Evolutionary conservation across 176 grass and related monocot species (phyloP).

Genomic region (Eleusine indica): DNA sequence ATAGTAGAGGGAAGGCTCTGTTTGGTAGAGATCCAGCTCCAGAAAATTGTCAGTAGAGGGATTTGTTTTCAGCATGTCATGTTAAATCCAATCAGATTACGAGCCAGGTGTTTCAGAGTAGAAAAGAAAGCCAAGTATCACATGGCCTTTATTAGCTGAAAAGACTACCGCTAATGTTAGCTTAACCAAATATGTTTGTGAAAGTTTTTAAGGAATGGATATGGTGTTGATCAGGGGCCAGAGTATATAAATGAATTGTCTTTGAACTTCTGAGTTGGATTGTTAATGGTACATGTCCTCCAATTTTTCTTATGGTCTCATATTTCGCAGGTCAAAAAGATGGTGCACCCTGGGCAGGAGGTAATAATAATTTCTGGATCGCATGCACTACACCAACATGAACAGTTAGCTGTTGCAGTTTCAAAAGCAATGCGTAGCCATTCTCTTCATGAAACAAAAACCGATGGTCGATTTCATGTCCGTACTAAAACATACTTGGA

Average conservation of each 20-base stretch:
- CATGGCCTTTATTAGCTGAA: constrained; percentile 27
- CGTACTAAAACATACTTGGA: constrained; percentile 93
- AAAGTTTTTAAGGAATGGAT: not conserved
- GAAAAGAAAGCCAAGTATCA: not conserved
- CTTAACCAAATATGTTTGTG: constrained; percentile 30
- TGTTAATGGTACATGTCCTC: constrained; percentile 12
- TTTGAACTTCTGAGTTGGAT: constrained; percentile 19
- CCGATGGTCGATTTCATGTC: constrained; percentile 89
- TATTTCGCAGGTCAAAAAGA: constrained; percentile 84
- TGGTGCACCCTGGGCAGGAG: constrained; percentile 87
- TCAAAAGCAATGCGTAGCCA: constrained; percentile 95
- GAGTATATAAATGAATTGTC: constrained; percentile 4
- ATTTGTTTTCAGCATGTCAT: constrained; percentile 12
- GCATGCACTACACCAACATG: constrained; percentile 88
- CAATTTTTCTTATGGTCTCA: not conserved
- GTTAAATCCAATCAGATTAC: not conserved
- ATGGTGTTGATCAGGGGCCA: constrained; percentile 9
- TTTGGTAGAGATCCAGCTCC: too few relatives aligned
- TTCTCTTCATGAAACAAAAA: constrained; percentile 97
- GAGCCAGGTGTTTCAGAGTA: not conserved
- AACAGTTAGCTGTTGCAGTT: constrained; percentile 94
- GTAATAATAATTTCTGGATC: constrained; percentile 93
- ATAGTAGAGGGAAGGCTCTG: not conserved
- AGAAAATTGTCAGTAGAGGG: too few relatives aligned
- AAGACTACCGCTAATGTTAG: constrained; percentile 1